A percentile compares a stretch with the other conserved stretches of the same genome.
These are phyloP conservation scores for Fusarium sp. DNA, from an alignment of 2,329 filamentous ascomycete genomes.

Conservation along the genomic window DNA sequence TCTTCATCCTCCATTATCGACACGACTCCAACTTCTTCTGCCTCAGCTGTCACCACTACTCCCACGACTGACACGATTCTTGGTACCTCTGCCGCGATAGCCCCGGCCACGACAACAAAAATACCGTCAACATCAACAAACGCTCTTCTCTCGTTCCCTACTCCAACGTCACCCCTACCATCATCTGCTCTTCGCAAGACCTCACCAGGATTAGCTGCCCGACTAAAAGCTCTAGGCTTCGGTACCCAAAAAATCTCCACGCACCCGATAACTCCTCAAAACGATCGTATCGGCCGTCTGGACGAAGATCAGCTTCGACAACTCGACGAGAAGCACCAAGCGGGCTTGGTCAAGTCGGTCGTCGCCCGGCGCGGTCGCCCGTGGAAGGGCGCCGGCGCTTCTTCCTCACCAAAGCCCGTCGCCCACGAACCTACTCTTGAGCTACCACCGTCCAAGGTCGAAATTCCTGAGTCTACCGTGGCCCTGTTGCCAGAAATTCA, in stretches of 20 bases:
- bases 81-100: conserved; percentile 37
- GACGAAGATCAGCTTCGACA: conserved; percentile 77
- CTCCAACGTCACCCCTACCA: conserved; percentile 44
- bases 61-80: conserved; percentile 31
- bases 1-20: conserved; percentile 36
- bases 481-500: conserved; percentile 65
- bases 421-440: conserved; percentile 43
- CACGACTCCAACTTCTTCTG: conserved; percentile 40
- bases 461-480: conserved; percentile 44
- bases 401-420: conserved; percentile 46
- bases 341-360: conserved; percentile 61
- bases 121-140: conserved; percentile 45
- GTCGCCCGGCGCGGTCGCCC: conserved; percentile 76
- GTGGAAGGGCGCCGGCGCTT: conserved; percentile 74
- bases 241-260: conserved; percentile 58
- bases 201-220: conserved; percentile 73
- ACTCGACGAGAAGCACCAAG: conserved; percentile 75
- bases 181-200: conserved; percentile 64
- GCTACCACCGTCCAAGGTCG: conserved; percentile 46
- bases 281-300: conserved; percentile 73
- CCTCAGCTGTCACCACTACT: conserved; percentile 28
- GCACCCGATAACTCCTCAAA: conserved; percentile 42
- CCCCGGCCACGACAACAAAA: conserved; percentile 38
- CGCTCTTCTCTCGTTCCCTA: conserved; percentile 36
- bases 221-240: conserved; percentile 74